These are phyloP conservation scores for Zasmidium angulare DNA, from an alignment of 2,329 filamentous ascomycete genomes.

Conservation along the genomic window DNA sequence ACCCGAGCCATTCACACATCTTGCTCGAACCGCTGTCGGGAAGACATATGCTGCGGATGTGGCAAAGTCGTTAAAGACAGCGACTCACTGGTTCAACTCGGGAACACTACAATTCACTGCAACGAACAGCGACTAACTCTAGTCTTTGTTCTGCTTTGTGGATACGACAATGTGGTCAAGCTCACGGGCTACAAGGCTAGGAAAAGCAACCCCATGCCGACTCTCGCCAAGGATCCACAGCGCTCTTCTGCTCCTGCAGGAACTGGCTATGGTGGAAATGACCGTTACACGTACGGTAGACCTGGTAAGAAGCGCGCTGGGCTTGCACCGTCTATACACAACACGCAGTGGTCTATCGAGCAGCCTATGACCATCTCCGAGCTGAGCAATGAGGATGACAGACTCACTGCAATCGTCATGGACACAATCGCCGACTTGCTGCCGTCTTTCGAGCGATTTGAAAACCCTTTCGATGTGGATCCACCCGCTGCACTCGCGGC, in stretches of 20 bases:
- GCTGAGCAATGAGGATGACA: constrained; percentile 17
- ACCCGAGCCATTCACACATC: no score
- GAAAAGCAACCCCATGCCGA: neutral
- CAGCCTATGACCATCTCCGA: no score
- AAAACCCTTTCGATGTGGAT: constrained; percentile 31
- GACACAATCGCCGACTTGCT: constrained; percentile 25
- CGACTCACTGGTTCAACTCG: neutral
- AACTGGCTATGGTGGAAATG: neutral
- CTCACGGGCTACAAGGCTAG: neutral
- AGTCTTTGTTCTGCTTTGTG: no score
- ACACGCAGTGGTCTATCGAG: neutral
- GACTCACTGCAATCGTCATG: constrained; percentile 17
- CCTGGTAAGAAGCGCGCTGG: neutral
- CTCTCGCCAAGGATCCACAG: neutral
- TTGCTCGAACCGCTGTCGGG: no score
- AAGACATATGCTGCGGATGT: no score
- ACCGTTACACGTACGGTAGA: no score
- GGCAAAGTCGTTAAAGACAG: neutral
- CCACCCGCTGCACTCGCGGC: constrained; percentile 32
- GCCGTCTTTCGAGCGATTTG: constrained; percentile 20
- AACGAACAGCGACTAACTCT: no score
- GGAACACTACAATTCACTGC: neutral
- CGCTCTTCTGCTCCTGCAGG: neutral
- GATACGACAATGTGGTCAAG: neutral
- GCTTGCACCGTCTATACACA: neutral